Evolutionary conservation across 106 monocot species (phyloP).

Genomic region (Iris macrosiphon): DNA sequence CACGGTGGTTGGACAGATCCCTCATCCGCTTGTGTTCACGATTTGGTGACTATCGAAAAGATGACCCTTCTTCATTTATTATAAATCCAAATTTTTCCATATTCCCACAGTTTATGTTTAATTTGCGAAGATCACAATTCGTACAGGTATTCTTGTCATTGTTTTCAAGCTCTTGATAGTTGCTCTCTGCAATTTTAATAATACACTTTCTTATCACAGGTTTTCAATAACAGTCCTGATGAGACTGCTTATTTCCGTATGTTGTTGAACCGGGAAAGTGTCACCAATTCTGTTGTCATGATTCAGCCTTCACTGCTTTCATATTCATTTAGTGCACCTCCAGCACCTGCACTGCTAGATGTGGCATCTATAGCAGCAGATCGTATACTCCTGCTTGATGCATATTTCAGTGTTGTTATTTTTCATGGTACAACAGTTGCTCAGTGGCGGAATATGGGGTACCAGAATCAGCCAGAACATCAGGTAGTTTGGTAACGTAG

Average conservation of each 20-base stretch:
- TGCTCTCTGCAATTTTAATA: neutral
- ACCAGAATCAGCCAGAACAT: slow-evolving; percentile 97
- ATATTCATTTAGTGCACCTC: slow-evolving; percentile 82
- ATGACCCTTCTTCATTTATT: slow-evolving; percentile 89
- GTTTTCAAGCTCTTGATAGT: neutral
- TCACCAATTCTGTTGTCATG: slow-evolving; percentile 93
- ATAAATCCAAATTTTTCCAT: slow-evolving; percentile 87
- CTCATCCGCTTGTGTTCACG: slow-evolving; percentile 89
- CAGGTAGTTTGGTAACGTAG: slow-evolving; percentile 44
- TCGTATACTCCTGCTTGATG: slow-evolving; percentile 89
- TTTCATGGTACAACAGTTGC: slow-evolving; percentile 98
- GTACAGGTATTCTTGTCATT: slow-evolving; percentile 61
- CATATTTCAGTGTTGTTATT: slow-evolving; percentile 97
- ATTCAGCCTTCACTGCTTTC: slow-evolving; percentile 88
- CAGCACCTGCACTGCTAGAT: slow-evolving; percentile 78
- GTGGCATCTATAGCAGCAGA: slow-evolving; percentile 88
- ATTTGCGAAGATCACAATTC: slow-evolving; percentile 90
- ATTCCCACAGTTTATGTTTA: slow-evolving; percentile 98
- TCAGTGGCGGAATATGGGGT: slow-evolving; percentile 98
- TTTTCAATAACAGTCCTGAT: slow-evolving; percentile 99
- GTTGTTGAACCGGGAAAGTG: slow-evolving; percentile 83
- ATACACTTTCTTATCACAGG: slow-evolving; percentile 35
- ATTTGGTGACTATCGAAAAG: slow-evolving; percentile 99
- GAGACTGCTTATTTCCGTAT: slow-evolving; percentile 99
- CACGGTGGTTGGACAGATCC: slow-evolving; percentile 85